Base-by-base conservation (phyloP, 257 asterid genomes). In the Solanum gracilifrons region DNA sequence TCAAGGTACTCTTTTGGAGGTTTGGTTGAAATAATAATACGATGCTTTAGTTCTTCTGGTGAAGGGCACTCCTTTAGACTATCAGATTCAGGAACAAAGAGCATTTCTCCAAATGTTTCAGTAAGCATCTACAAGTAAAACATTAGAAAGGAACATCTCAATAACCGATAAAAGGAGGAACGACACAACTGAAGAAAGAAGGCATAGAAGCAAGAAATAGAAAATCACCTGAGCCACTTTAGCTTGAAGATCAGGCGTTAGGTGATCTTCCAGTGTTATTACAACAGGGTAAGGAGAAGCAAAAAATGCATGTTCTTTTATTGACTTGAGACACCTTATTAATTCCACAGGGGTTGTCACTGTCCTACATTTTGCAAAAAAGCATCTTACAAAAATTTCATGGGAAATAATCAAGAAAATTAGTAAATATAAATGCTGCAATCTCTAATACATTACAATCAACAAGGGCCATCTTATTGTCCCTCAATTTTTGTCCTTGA, bases 1-100 rank as follows among this genome's bases (percentile, higher is more conserved):
- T 94, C 95, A n/a, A 93, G 96, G 90, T 93, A 94, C 93, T 96
- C 96, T 87, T 92, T 95, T 35, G 98, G 98, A 89, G 98, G 98
- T 89, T 96, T 96, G 37, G 98, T 96, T 86, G 98, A 96, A 89
- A 96, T 89, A n/a, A 96, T 91, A 74, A 96, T 77, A 39, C 93
- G 94, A 82, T 94, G 91, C 86, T 94, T 96, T 55, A 96, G 82
- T 69, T 94, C 94, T 84, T 96, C 96, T 3, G 98, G 98, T 11
- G 98, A 94, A 87, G 98, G 98, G 83, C 95, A 91, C 69, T 93
- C 96, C 83, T 92, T 86, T 51, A 96, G 90, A 90, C 92, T 87
- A 46, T 92, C 98, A 2, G 96, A 88, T 88, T 93, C 93, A 25
- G 98, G 96, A 87, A 36, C 86, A 92, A 92, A 95, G n/a, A 96